phyloP scores from a whole-genome alignment of 2,329 filamentous ascomycete species.

The Penicillium sp. region DNA sequence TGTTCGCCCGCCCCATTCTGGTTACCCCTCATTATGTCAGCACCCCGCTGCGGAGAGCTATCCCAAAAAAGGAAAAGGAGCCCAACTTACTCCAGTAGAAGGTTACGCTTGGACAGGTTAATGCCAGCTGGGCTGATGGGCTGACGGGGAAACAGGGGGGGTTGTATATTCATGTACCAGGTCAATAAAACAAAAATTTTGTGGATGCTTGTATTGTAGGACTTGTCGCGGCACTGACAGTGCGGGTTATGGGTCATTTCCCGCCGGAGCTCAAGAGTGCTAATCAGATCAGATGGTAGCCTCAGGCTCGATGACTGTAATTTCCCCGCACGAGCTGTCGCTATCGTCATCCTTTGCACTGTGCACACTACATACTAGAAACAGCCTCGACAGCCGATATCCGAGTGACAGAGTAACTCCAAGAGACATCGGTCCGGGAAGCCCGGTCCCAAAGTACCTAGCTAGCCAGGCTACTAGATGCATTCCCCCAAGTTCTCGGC shows the following conservation, averaged over 20 bases:
- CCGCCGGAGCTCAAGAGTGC: background rate
- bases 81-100: constrained; percentile 1
- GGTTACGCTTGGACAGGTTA: background rate
- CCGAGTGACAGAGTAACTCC: background rate
- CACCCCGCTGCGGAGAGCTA: constrained; percentile 24
- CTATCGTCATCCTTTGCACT: background rate
- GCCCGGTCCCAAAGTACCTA: constrained; percentile 1
- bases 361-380: background rate
- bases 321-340: constrained; percentile 17
- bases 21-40: constrained; percentile 34
- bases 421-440: background rate
- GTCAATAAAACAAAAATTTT: background rate
- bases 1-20: background rate
- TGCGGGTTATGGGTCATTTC: background rate
- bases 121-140: background rate
- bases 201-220: background rate
- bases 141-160: constrained; percentile 5
- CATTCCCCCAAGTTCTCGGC: background rate
- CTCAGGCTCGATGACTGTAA: background rate
- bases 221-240: background rate
- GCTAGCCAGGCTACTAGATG: background rate
- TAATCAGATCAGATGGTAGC: background rate
- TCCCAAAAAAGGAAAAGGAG: constrained; percentile 5
- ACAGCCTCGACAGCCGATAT: background rate
- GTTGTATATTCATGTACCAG: background rate